Evolutionary conservation across 2,329 filamentous ascomycete species (phyloP).

Genomic region (Ambrosiella cleistominuta): DNA sequence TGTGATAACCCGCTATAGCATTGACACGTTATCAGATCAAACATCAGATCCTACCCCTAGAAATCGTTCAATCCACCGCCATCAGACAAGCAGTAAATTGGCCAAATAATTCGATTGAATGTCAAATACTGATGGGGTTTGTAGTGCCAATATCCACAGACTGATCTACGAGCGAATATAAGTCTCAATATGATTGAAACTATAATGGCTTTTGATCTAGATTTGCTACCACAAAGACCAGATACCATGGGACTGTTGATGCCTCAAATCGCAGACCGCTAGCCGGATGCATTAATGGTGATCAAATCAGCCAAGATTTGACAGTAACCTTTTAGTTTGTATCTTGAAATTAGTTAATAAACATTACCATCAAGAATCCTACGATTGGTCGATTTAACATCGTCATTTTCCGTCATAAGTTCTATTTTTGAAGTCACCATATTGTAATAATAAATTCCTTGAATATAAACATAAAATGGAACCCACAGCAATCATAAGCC

Average conservation of each 20-base stretch:
- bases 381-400: no score
- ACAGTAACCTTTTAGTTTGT: background rate
- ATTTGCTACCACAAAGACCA: background rate
- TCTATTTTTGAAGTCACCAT: no score
- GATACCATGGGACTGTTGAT: constrained; percentile 1
- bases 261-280: background rate
- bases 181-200: constrained; percentile 4
- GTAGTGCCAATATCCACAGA: constrained; percentile 4
- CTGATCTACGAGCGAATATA: background rate
- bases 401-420: no score
- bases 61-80: background rate
- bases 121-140: background rate
- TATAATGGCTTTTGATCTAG: background rate
- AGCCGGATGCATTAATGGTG: background rate
- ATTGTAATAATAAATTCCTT: no score
- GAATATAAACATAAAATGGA: no score
- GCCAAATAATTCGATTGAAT: background rate
- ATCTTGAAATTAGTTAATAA: no score
- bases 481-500: no score
- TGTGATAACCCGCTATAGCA: background rate
- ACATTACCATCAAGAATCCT: no score
- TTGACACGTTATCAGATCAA: background rate
- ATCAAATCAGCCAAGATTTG: constrained; percentile 1
- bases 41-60: background rate
- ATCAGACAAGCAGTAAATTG: constrained; percentile 5